These are phyloP conservation scores for Phoma herbarum DNA, from an alignment of 2,329 filamentous ascomycete genomes.

Conservation along the genomic window DNA sequence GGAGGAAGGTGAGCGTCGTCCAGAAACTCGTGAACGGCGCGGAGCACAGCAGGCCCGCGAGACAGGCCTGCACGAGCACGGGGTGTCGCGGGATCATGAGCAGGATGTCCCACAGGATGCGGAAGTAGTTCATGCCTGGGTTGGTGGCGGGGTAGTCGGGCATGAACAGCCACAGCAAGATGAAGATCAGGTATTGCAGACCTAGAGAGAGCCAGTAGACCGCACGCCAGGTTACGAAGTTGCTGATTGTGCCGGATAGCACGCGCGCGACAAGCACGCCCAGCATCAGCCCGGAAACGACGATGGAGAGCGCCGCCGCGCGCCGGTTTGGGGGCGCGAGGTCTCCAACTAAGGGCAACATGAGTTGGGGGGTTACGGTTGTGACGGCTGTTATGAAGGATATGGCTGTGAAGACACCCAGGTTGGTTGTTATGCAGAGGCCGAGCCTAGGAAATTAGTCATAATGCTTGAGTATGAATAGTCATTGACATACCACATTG, in stretches of 20 bases:
- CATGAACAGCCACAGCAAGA: slow-evolving; percentile 75
- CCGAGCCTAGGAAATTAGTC: slow-evolving; percentile 58
- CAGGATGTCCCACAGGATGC: slow-evolving; percentile 71
- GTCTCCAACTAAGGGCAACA: slow-evolving; percentile 83
- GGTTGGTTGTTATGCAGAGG: slow-evolving; percentile 72
- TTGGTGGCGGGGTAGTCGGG: slow-evolving; percentile 83
- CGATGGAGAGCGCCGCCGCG: slow-evolving; percentile 75
- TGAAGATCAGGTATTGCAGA: slow-evolving; percentile 72
- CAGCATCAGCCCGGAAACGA: slow-evolving; percentile 77
- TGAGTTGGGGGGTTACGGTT: slow-evolving; percentile 77
- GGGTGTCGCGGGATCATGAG: slow-evolving; percentile 71
- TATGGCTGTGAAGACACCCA: slow-evolving; percentile 71
- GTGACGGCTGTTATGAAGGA: slow-evolving; percentile 79
- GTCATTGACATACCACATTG: slow-evolving; percentile 63
- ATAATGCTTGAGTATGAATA: background rate
- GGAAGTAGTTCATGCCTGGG: slow-evolving; percentile 71
- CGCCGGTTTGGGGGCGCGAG: slow-evolving; percentile 74
- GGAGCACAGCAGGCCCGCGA: slow-evolving; percentile 70
- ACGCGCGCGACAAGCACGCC: slow-evolving; percentile 80
- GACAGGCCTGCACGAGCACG: slow-evolving; percentile 72
- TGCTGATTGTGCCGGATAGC: slow-evolving; percentile 76
- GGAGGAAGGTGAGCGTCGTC: slow-evolving; percentile 82
- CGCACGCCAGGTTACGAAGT: slow-evolving; percentile 77
- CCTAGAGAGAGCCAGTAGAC: slow-evolving; percentile 82
- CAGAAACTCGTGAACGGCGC: slow-evolving; percentile 73